These are phyloP conservation scores for Gossypium herbaceum DNA, from an alignment of 345 rosid genomes.

Conservation along the genomic window DNA sequence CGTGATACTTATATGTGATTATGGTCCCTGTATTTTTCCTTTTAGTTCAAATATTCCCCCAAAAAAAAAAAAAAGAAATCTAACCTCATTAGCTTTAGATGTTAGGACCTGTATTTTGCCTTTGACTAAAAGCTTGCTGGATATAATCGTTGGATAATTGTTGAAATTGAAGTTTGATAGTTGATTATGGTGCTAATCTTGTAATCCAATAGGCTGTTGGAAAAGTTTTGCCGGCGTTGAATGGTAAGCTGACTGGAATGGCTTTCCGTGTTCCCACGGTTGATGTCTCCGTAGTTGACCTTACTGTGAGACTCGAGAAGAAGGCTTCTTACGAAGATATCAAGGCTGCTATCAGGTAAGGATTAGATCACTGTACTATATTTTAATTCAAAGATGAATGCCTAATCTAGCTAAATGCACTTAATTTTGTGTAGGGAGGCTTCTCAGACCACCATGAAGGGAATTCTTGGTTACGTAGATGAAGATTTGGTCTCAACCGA, in stretches of 20 bases:
- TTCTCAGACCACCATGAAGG: constrained; percentile 53
- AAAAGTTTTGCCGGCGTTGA: constrained; percentile 53
- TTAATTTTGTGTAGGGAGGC: constrained; percentile 37
- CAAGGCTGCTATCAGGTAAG: constrained; percentile 57
- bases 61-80: not conserved
- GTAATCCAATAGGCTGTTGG: constrained; percentile 52
- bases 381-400: not conserved
- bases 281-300: constrained; percentile 72
- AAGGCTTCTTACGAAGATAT: constrained; percentile 50
- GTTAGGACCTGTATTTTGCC: not conserved
- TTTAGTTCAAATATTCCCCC: too few relatives aligned
- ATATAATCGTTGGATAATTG: not conserved
- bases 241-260: constrained; percentile 71
- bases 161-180: not conserved
- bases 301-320: constrained; percentile 64
- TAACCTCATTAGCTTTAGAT: not conserved
- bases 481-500: constrained; percentile 62
- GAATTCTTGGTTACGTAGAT: constrained; percentile 59
- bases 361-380: not conserved
- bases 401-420: not conserved
- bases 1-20: too few relatives aligned
- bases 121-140: not conserved
- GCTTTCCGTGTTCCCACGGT: constrained; percentile 72
- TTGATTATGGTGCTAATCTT: not conserved
- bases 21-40: too few relatives aligned